A percentile compares a stretch with the other conserved stretches of the same genome.
These are phyloP conservation scores for Lasiodiplodia gonubiensis DNA, from an alignment of 2,329 filamentous ascomycete species.

Conservation along the genomic window DNA sequence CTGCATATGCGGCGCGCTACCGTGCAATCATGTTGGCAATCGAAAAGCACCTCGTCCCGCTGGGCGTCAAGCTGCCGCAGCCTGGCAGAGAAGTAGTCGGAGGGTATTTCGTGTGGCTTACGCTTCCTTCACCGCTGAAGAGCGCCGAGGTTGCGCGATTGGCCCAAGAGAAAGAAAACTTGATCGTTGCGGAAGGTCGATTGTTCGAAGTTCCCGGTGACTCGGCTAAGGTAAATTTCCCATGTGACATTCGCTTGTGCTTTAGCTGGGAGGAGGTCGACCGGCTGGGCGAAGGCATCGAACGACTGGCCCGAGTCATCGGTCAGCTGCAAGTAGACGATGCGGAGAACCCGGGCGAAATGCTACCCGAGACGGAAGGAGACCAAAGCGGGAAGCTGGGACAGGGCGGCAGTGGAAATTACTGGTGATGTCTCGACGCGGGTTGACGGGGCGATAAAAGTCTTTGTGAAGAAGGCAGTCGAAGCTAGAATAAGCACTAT, in stretches of 20 bases:
- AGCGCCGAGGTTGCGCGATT: conserved; percentile 62
- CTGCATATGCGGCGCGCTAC: conserved; percentile 62
- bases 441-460: not conserved
- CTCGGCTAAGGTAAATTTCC: conserved; percentile 60
- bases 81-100: conserved; percentile 63
- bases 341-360: conserved; percentile 25
- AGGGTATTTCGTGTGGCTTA: conserved; percentile 87
- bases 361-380: conserved; percentile 30
- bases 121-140: conserved; percentile 61
- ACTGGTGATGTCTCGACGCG: conserved; percentile 38
- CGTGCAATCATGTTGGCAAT: conserved; percentile 65
- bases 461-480: conserved; percentile 24
- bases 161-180: conserved; percentile 66
- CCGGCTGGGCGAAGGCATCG: conserved; percentile 69
- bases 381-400: conserved; percentile 25
- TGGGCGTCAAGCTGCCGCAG: conserved; percentile 62
- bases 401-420: conserved; percentile 32
- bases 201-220: conserved; percentile 67
- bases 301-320: conserved; percentile 63
- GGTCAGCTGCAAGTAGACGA: conserved; percentile 40
- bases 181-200: conserved; percentile 71
- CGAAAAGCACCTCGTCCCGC: conserved; percentile 62
- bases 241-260: conserved; percentile 67
- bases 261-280: conserved; percentile 72
- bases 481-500: conserved; percentile 25